Evolutionary conservation across 129 eudicot genomes (phyloP), one percentile per base, ranked within the genome.

Genomic region (Lactuca saligna): DNA sequence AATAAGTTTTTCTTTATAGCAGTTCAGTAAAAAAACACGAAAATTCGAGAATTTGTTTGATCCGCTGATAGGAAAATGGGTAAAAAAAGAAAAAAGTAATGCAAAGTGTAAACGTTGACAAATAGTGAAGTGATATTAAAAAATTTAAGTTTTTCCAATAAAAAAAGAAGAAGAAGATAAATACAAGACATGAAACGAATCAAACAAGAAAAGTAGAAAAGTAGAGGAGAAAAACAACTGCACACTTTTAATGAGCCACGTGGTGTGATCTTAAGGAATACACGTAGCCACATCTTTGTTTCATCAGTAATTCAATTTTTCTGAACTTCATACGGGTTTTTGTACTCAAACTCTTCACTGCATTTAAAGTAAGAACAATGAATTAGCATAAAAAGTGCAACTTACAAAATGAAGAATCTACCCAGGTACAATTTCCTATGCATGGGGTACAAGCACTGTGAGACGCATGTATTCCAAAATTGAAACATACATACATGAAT

Each of bases 211-310:
- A 74, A 25, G 25, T 20, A 20, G 0, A 20, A 20, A 20, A 20
- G 50, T 15, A 55, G 57, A 42, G 50, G 31, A 56, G 57, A 74
- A 55, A 55, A 56, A 9, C 56, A 41, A 62, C 71, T 69, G 81
- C 81, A 76, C 75, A 69, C 80, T 16, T 68, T 68, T 39, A 68
- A 56, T n/a, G 57, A 68, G 44, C 55, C 69, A 75, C 55, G 60
- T 62, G 32, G 57, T 67, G 80, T 60, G 44, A 66, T 66, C 56
- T 48, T 54, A 48, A 6, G 37, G 54, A n/a, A 57, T 10, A 49
- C 61, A 51, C 56, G 25, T 20, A 57, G 17, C 49, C 38, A n/a
- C 34, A 6, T 53, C 57, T 4, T 53, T 14, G 51, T 17, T 51
- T 5, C 68, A 63, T 25, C 63, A 25, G 63, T 6, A 53, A 73